Evolutionary conservation across 768 basidiomycete species (phyloP), one percentile per base, ranked within the genome.

Genomic region (Postia placenta): DNA sequence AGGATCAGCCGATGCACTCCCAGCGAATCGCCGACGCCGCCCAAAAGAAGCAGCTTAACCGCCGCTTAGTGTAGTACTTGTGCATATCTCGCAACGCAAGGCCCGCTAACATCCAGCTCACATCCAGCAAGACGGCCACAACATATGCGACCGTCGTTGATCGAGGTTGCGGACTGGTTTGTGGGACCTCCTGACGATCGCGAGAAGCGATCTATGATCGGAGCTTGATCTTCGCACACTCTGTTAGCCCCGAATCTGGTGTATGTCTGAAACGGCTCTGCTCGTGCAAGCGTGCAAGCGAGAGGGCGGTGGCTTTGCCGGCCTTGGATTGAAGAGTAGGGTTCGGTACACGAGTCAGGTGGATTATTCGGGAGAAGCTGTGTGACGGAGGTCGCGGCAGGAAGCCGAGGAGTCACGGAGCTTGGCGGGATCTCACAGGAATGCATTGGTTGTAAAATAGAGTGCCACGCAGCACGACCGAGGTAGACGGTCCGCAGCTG

Each of bases 161-260:
- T 33, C 30, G 15, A 15, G 7, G 30, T 33, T 33, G 30, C 30
- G 30, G 30, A 33, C 30, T 33, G 7, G 30, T 33, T 33, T 7
- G 15, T 15, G 30, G 15, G 30, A 12, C 23, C 17, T 41, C 40
- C 24, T 43, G 45, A 25, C 23, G 53, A 58, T 58, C 57, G 55
- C 45, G 49, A 55, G 57, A 58, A 58, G 57, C 54, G 51, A 54
- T 54, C 56, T 27, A 37, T 48, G 54, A 58, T 58, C 57, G 57
- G 42, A 44, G 27, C 23, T 41, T 49, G 57, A 58, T 58, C 57
- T 58, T 54, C 53, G 51, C 49, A 33, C 30, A 7, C 30, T 15
- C 7, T 7, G 30, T 7, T 33, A 33, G 15, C 9, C 9, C 30
- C 30, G 15, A 33, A 7, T 33, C 30, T 33, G 30, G 30, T 33